Percentiles rank a stretch among this genome's conserved stretches.
Conservation (phyloP, 768 basidiomycete genomes). For the Xerocomus brunneocitrinus region DNA sequence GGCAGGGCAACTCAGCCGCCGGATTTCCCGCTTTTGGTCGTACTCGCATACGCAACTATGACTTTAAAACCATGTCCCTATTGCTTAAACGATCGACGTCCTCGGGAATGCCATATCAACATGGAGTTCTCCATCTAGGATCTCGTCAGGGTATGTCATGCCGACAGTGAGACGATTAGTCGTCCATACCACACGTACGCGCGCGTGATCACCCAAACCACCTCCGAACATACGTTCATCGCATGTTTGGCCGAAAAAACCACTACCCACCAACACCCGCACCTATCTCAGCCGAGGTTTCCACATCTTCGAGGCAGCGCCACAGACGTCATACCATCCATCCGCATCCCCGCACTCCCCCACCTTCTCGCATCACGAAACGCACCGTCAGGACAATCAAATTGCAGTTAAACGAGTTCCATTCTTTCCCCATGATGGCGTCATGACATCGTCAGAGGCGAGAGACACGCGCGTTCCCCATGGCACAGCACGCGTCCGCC, state of each 20-base stretch:
- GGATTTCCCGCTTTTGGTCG: neutral
- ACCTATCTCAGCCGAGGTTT: neutral
- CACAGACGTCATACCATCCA: conserved; percentile 15
- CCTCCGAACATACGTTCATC: conserved; percentile 4
- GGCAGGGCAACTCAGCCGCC: neutral
- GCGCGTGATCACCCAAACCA: neutral
- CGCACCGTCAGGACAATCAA: conserved; percentile 12
- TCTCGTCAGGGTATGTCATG: conserved; percentile 8
- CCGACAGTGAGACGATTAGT: neutral
- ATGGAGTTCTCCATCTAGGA: conserved; percentile 5
- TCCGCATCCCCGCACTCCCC: conserved; percentile 18
- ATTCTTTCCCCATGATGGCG: conserved; percentile 6
- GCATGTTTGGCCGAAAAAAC: conserved; percentile 13
- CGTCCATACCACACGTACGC: neutral
- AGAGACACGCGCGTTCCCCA: conserved; percentile 22
- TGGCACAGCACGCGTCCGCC: conserved; percentile 27
- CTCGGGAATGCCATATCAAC: conserved; percentile 4
- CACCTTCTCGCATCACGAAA: conserved; percentile 14
- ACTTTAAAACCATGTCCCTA: neutral
- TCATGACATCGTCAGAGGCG: conserved; percentile 17
- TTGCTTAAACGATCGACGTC: neutral
- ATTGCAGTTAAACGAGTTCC: neutral
- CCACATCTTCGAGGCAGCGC: conserved; percentile 3
- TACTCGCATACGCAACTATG: neutral
- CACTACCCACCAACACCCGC: neutral